Evolutionary conservation across 202 grass and related monocot genomes (phyloP), one percentile per base, ranked within the genome.

Genomic region (Zoysia matrella): DNA sequence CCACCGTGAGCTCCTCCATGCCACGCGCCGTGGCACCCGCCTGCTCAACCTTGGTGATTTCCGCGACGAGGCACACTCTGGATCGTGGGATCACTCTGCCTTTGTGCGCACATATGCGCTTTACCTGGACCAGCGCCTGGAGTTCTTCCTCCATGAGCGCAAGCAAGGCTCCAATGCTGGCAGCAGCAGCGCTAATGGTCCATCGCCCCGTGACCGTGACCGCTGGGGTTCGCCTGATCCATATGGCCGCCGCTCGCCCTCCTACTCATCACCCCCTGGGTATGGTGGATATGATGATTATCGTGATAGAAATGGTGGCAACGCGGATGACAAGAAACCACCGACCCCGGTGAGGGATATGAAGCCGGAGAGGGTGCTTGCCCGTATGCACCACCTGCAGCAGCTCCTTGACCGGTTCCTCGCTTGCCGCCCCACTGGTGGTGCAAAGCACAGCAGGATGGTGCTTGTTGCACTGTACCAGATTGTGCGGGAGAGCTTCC

Each of bases 341-440:
- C 83, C 76, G 0, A 95, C 93, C 15, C 93, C 96, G 0, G 72
- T 90, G 81, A 88, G 91, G 58, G 93, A 96, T 57, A 96, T 96
- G 96, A 99, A 94, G 78, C 87, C 88, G 0, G 93, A 99, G 83
- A 76, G 83, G 18, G 83, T 99, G 12, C 87, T 99, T 52, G 83
- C 79, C n/a, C 89, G 87, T 6, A 99, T 96, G 96, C 93, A 99
- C 85, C 93, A 99, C 15, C 71, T 99, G 60, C 96, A 99, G 83
- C 96, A 96, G 88, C 87, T 94, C 47, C 83, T 99, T 1, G 96
- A 99, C 67, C 87, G 89, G 41, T 99, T 99, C 84, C 22, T 22
- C 22, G 22, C 22, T 22, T 22, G 22, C 22, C 22, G 22, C 22
- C 22, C 22, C 22, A 22, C 89, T 3, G 93, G 96, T 11, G 83